Conservation (phyloP, 495 filamentous ascomycete genomes). For the Lepidopterella palustris region DNA sequence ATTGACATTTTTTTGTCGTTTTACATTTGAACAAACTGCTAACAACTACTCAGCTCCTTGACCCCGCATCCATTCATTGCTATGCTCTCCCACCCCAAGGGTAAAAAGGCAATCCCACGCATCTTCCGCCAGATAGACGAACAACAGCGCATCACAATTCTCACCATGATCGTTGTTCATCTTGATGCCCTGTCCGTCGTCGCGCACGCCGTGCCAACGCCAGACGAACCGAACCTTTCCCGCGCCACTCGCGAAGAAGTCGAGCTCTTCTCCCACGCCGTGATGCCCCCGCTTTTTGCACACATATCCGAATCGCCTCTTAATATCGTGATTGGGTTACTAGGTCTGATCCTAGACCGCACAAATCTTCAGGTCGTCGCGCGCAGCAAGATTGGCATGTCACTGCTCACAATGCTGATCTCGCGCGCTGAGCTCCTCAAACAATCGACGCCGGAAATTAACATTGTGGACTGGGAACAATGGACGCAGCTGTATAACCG, state of each 20-base stretch:
- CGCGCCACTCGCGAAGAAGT: slow-evolving; percentile 76
- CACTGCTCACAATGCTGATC: slow-evolving; percentile 89
- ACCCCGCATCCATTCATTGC: slow-evolving; percentile 91
- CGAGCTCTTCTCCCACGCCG: slow-evolving; percentile 76
- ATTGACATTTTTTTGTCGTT: not conserved
- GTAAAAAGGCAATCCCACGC: slow-evolving; percentile 89
- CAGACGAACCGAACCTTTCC: slow-evolving; percentile 59
- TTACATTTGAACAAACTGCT: not conserved
- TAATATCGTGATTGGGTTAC: slow-evolving; percentile 78
- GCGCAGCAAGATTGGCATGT: slow-evolving; percentile 76
- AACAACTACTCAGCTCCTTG: slow-evolving; percentile 37
- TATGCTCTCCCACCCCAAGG: slow-evolving; percentile 89
- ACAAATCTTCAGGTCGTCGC: slow-evolving; percentile 72
- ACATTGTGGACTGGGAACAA: slow-evolving; percentile 56
- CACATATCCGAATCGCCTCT: slow-evolving; percentile 88
- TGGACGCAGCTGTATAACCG: slow-evolving; percentile 71
- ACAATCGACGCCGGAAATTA: slow-evolving; percentile 42
- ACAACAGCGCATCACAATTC: slow-evolving; percentile 85
- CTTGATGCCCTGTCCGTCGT: slow-evolving; percentile 89
- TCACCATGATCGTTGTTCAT: slow-evolving; percentile 94
- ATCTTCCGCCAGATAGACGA: slow-evolving; percentile 89
- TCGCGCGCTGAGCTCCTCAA: slow-evolving; percentile 90
- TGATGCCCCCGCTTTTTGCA: slow-evolving; percentile 82
- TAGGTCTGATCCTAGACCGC: slow-evolving; percentile 75
- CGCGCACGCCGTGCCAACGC: slow-evolving; percentile 61